Percentiles rank a stretch among this genome's conserved stretches.
phyloP scores from a whole-genome alignment of 1,284 basidiomycete genomes.

The Salmacisia buchloeana region DNA sequence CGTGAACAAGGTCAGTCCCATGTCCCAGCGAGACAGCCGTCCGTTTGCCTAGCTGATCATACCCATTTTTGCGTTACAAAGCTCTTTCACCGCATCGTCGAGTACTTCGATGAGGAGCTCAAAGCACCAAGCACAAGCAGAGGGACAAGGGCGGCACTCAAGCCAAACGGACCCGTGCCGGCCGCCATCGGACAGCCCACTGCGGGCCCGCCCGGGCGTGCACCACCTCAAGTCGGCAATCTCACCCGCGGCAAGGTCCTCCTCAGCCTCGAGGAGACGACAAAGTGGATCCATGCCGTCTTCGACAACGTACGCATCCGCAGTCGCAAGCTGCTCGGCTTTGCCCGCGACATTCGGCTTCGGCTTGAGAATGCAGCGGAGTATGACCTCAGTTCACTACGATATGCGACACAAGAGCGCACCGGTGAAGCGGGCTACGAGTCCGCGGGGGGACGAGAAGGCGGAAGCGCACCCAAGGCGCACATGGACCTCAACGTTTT shows the following conservation, averaged over 20 bases:
- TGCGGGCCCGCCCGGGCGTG: neutral
- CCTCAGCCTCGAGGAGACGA: constrained; percentile 76
- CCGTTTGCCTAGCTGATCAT: neutral
- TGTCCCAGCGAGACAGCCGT: neutral
- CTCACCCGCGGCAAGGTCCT: constrained; percentile 30
- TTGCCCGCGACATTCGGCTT: constrained; percentile 59
- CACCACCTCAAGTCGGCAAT: constrained; percentile 23
- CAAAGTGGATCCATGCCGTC: constrained; percentile 85
- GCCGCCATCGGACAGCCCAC: neutral
- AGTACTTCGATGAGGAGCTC: constrained; percentile 90
- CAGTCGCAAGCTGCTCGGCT: constrained; percentile 87
- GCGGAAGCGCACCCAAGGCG: neutral
- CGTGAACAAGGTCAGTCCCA: constrained; percentile 32
- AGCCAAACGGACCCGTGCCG: neutral
- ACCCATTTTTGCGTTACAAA: constrained; percentile 11
- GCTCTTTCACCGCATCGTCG: constrained; percentile 66
- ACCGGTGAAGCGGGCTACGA: neutral
- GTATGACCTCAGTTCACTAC: constrained; percentile 69
- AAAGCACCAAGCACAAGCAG: constrained; percentile 60
- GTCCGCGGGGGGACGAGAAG: neutral
- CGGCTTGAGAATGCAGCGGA: constrained; percentile 94
- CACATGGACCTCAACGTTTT: constrained; percentile 65
- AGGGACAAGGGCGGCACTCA: neutral
- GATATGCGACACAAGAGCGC: constrained; percentile 3
- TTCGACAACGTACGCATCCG: constrained; percentile 87